Evolutionary conservation across 2,329 filamentous ascomycete species (phyloP).

Genomic region (Metarhizium anisopliae): DNA sequence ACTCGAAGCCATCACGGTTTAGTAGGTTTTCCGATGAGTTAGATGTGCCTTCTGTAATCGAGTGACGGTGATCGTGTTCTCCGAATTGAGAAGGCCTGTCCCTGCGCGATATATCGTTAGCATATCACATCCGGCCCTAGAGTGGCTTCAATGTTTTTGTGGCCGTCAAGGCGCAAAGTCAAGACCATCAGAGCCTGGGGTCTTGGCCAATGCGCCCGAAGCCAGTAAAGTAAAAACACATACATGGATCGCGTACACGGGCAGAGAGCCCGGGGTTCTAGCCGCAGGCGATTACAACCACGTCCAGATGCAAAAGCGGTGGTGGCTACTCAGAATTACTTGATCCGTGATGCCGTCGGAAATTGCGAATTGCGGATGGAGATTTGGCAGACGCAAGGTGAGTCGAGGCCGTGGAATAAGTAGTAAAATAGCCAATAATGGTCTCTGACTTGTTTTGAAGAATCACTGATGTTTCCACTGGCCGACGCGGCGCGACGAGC

Average conservation of each 20-base stretch:
- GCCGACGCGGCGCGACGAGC: background rate
- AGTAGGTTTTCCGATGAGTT: slow-evolving; percentile 52
- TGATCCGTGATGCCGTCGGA: too few species aligned
- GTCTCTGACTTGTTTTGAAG: background rate
- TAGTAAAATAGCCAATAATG: background rate
- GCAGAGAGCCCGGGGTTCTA: slow-evolving; percentile 3
- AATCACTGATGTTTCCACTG: background rate
- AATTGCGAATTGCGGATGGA: background rate
- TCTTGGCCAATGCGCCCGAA: background rate
- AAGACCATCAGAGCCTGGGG: background rate
- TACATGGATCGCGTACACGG: slow-evolving; percentile 4
- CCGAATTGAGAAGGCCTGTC: slow-evolving; percentile 48
- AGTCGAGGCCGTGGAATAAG: background rate
- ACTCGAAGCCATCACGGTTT: slow-evolving; percentile 49
- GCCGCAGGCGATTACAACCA: background rate
- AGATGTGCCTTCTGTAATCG: slow-evolving; percentile 47
- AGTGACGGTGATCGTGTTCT: slow-evolving; percentile 61
- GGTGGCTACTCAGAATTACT: background rate
- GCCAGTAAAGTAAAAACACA: background rate
- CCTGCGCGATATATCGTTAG: slow-evolving; percentile 43
- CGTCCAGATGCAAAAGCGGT: background rate
- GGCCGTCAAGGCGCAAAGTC: background rate
- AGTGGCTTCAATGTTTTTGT: background rate
- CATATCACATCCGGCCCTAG: background rate
- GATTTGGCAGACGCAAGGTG: background rate